A percentile compares a stretch with the other conserved stretches of the same genome.
Conservation (phyloP, 2,329 filamentous ascomycete species). For the Chaetomiaceae sp. region DNA sequence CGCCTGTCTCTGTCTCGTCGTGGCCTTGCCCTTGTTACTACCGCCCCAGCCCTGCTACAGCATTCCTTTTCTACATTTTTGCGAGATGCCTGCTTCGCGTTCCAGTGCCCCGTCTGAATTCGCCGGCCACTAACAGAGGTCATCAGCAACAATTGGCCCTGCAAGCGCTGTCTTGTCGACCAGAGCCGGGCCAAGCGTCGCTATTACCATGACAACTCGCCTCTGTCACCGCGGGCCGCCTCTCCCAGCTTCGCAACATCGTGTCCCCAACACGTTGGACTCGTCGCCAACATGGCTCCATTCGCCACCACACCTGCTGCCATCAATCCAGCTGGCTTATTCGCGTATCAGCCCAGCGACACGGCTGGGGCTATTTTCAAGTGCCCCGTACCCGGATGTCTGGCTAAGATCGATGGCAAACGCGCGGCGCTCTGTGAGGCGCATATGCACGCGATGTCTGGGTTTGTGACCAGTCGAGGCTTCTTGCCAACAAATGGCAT, state of each 20-base stretch:
- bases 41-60: constrained; percentile 4
- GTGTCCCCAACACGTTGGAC: background rate
- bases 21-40: too few relatives aligned
- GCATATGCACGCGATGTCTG: constrained; percentile 8
- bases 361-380: constrained; percentile 2
- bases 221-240: constrained; percentile 13
- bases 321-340: background rate
- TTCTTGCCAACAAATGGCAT: background rate
- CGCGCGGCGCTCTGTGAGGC: constrained; percentile 9
- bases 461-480: background rate
- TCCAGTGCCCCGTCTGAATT: background rate
- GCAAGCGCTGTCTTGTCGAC: constrained; percentile 17
- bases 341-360: background rate
- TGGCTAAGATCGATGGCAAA: constrained; percentile 10
- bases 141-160: constrained; percentile 15
- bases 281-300: constrained; percentile 11
- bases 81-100: background rate
- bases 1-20: too few relatives aligned
- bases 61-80: background rate
- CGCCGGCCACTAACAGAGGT: constrained; percentile 2
- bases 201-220: constrained; percentile 17
- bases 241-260: constrained; percentile 9
- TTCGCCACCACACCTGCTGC: background rate
- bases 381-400: constrained; percentile 13
- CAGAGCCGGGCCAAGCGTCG: constrained; percentile 1